Evolutionary conservation across 1,284 basidiomycete genomes (phyloP).

Genomic region (Cerioporus squamosus): DNA sequence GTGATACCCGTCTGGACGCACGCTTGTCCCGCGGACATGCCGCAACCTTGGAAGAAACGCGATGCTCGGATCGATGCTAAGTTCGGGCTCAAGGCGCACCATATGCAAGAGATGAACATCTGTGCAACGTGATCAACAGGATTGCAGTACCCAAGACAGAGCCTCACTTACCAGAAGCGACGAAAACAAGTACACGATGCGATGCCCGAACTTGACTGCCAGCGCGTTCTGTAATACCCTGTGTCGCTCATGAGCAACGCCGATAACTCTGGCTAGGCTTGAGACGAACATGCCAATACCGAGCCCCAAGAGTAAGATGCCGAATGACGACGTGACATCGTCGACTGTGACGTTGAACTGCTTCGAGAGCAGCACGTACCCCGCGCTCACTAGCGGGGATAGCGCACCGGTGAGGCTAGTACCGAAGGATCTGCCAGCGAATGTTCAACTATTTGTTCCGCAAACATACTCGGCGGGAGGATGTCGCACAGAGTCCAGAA

Average conservation of each 20-base stretch:
- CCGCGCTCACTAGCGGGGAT: slow-evolving; percentile 46
- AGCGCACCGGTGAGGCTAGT: slow-evolving; percentile 47
- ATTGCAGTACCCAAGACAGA: background rate
- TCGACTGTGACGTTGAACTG: slow-evolving; percentile 46
- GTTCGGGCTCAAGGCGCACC: slow-evolving; percentile 46
- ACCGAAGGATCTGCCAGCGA: slow-evolving; percentile 37
- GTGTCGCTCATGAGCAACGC: background rate
- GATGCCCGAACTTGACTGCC: slow-evolving; percentile 49
- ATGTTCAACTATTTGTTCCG: background rate
- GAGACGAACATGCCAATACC: slow-evolving; percentile 42
- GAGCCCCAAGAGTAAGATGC: slow-evolving; percentile 43
- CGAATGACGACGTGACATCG: slow-evolving; percentile 44
- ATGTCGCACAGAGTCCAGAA: slow-evolving; percentile 45
- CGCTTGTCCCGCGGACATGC: slow-evolving; percentile 49
- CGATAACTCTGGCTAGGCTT: background rate
- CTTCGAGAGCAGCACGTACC: slow-evolving; percentile 42
- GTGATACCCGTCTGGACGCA: slow-evolving; percentile 4
- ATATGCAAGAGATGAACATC: slow-evolving; percentile 51
- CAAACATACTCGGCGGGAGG: background rate
- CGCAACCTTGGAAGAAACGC: slow-evolving; percentile 48
- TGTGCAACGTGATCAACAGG: slow-evolving; percentile 10
- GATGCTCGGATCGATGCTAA: slow-evolving; percentile 45
- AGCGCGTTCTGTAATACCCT: slow-evolving; percentile 46
- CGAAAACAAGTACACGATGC: slow-evolving; percentile 47
- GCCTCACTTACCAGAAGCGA: slow-evolving; percentile 37